Evolutionary conservation across 2,329 filamentous ascomycete genomes (phyloP).

Genomic region (Fusarium sp.): DNA sequence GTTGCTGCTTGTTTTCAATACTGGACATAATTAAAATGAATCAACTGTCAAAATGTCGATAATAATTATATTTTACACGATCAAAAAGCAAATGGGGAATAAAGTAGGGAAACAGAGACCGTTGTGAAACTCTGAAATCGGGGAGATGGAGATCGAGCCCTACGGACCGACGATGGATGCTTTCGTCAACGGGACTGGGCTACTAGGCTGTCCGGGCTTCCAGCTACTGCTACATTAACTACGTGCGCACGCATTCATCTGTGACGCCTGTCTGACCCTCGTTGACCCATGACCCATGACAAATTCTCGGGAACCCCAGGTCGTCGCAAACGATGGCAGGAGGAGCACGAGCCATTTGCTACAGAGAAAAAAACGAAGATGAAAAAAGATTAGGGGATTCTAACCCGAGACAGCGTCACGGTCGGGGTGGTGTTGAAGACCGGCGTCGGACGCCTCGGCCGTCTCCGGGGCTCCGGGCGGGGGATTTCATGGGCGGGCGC

Average conservation of each 20-base stretch:
- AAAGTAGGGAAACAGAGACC: background rate
- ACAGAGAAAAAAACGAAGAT: background rate
- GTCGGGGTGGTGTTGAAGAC: constrained; percentile 35
- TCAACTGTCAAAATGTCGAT: background rate
- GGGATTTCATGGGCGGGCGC: background rate
- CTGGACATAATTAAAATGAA: background rate
- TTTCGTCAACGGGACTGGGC: background rate
- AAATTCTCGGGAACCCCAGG: constrained; percentile 1
- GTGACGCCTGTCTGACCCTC: constrained; percentile 29
- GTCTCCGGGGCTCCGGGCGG: constrained; percentile 39
- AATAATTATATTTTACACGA: background rate
- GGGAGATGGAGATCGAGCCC: constrained; percentile 2
- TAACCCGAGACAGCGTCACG: constrained; percentile 43
- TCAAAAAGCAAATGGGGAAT: background rate
- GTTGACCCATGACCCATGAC: constrained; percentile 11
- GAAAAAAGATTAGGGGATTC: constrained; percentile 19
- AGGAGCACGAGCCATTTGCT: constrained; percentile 7
- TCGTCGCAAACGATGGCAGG: background rate
- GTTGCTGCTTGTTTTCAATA: background rate
- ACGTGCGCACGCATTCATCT: constrained; percentile 17
- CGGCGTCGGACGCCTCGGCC: constrained; percentile 40
- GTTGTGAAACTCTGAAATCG: constrained; percentile 2
- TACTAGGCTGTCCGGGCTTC: background rate
- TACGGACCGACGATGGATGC: background rate
- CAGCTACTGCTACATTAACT: background rate